Base-by-base conservation (phyloP, 805 yeast genomes). In the Candida krabiensis region DNA sequence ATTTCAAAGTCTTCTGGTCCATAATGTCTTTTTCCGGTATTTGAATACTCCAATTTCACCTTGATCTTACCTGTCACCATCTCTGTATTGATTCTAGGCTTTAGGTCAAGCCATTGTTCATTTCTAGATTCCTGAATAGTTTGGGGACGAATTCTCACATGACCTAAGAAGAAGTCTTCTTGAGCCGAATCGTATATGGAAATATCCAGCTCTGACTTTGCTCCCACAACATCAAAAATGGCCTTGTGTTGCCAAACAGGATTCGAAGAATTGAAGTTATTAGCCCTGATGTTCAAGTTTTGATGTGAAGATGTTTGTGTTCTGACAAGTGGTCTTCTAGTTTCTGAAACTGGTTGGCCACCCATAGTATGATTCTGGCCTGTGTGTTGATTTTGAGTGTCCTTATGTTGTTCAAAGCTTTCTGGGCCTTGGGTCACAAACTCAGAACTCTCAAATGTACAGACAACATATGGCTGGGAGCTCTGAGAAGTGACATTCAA, bases 1-100 rank as follows among this genome's bases (percentile, higher is more conserved):
- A 91, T 88, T 61, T 90, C 96, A 63, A 93, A 93, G 64, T 93
- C 98, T 35, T 83, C 83, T 4, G 99, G 99, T 1, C 96, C 96
- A 56, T 83, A 86, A 51, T 83, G 86, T 52, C 80, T 79, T 61
- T 86, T 83, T 35, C 78, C 69, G 15, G 85, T 79, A 24, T 78
- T 67, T 32, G 79, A 79, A 63, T 82, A 91, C 47, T 79, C 80
- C 73, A 90, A 78, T 47, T 78, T 73, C 38, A 93, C 79, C 50
- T 80, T 79, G 43, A 91, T 79, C 37, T 81, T 81, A 35, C 98
- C 98, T 1, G 80, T 61, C 9, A 86, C 87, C 22, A 75, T 69
- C 56, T 86, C 96, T 37, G 89, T 88, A 23, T 76, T 73, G 18
- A 80, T 77, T 52, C 96, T 79, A 13, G 90, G 76, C 52, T 79